Evolutionary conservation across 306 rosid species (phyloP).

Genomic region (Dryas drummondii): DNA sequence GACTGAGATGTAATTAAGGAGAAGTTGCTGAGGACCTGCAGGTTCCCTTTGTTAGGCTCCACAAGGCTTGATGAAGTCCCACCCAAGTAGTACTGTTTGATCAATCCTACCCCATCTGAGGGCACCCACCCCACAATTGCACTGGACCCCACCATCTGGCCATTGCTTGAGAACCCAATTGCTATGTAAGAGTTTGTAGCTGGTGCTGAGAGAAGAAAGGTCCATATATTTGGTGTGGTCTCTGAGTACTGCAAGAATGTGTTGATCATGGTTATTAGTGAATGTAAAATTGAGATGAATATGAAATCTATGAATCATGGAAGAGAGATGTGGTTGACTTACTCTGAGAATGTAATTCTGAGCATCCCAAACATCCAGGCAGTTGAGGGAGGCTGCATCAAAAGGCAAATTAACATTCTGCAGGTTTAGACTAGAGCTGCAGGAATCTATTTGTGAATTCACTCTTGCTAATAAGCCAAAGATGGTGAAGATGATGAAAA

Average conservation of each 20-base stretch:
- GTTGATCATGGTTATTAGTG: not conserved
- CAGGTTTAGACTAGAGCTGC: conserved; percentile 49
- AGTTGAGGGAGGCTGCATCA: conserved; percentile 53
- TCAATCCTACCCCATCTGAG: conserved; percentile 33
- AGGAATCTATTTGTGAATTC: conserved; percentile 55
- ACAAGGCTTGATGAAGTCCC: conserved; percentile 52
- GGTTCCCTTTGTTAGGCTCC: conserved; percentile 48
- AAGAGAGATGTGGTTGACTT: conserved; percentile 34
- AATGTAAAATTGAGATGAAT: not conserved
- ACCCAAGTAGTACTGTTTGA: conserved; percentile 53
- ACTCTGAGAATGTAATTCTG: conserved; percentile 67
- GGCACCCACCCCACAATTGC: conserved; percentile 78
- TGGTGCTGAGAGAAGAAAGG: conserved; percentile 68
- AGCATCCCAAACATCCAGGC: conserved; percentile 61
- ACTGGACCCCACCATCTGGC: conserved; percentile 72
- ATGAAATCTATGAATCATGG: not conserved
- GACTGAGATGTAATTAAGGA: conserved; percentile 49
- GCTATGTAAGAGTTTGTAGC: conserved; percentile 50
- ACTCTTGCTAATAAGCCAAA: conserved; percentile 35
- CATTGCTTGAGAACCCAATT: conserved; percentile 68
- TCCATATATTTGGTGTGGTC: conserved; percentile 50
- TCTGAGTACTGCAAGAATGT: conserved; percentile 49
- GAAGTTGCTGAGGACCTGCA: conserved; percentile 41
- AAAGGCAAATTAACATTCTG: conserved; percentile 40
- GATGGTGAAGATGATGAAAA: conserved; percentile 29